Evolutionary conservation across 352 stramenopile genomes (phyloP).

Genomic region (Phytophthora melonis): DNA sequence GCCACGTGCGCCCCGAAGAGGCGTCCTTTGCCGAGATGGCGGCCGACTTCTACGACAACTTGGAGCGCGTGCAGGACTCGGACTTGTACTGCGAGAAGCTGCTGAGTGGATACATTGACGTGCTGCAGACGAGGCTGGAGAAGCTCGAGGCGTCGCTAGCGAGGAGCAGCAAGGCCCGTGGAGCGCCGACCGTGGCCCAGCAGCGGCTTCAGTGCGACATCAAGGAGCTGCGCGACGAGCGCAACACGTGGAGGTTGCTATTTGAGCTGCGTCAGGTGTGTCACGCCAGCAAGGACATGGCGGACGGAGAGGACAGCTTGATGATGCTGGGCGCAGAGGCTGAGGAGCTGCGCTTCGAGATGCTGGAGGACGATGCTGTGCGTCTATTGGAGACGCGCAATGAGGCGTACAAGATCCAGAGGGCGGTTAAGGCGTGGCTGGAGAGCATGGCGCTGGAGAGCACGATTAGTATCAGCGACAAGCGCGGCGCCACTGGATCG

Average conservation of each 20-base stretch:
- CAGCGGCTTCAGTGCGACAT: constrained; percentile 60
- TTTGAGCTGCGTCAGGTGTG: constrained; percentile 81
- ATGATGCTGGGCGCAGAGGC: constrained; percentile 52
- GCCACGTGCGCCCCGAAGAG: constrained; percentile 79
- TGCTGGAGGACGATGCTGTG: constrained; percentile 83
- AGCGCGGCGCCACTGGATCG: constrained; percentile 54
- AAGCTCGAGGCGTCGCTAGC: constrained; percentile 49
- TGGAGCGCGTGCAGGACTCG: constrained; percentile 73
- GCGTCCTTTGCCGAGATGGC: constrained; percentile 78
- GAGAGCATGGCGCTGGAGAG: constrained; percentile 83
- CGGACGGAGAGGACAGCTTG: constrained; percentile 41
- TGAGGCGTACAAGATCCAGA: constrained; percentile 77
- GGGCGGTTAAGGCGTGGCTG: constrained; percentile 81
- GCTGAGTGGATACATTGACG: constrained; percentile 80
- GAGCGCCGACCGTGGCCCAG: constrained; percentile 23
- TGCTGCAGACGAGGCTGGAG: constrained; percentile 73
- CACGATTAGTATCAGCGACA: constrained; percentile 67
- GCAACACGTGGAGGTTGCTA: constrained; percentile 86
- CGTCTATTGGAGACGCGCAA: constrained; percentile 65
- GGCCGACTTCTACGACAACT: constrained; percentile 79
- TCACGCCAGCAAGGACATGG: constrained; percentile 35
- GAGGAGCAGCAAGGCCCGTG: constrained; percentile 30
- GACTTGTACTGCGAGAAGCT: constrained; percentile 81
- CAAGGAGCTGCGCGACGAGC: constrained; percentile 76
- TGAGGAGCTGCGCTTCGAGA: constrained; percentile 71